Percentiles rank a stretch among this genome's conserved stretches.
phyloP scores from a whole-genome alignment of 305 asterid genomes.

The Salvia sclarea region DNA sequence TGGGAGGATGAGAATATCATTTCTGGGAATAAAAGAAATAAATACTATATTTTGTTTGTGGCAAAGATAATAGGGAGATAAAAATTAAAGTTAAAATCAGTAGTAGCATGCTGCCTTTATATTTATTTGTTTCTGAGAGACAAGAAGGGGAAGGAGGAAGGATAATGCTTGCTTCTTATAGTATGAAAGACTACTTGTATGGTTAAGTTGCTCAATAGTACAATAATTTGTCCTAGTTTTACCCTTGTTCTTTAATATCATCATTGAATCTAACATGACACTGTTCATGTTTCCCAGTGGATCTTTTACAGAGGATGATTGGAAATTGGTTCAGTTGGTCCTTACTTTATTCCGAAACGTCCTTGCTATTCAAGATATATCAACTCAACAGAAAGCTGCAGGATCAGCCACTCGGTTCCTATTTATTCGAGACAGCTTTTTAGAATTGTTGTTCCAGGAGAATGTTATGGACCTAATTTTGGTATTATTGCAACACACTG shows the following conservation, averaged over 20 bases:
- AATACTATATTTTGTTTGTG: not conserved
- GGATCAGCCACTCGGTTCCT: conserved; percentile 71
- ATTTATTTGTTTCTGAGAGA: conserved; percentile 5
- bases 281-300: conserved; percentile 58
- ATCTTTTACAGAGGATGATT: conserved; percentile 88
- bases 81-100: not conserved
- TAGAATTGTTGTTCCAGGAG: conserved; percentile 77
- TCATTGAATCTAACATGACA: conserved; percentile 23
- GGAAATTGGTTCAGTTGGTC: conserved; percentile 95
- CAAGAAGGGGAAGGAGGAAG: not conserved
- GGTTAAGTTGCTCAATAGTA: conserved; percentile 11
- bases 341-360: conserved; percentile 84
- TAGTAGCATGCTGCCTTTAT: not conserved
- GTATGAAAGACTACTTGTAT: not conserved
- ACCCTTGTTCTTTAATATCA: conserved; percentile 15
- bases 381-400: conserved; percentile 75
- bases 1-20: not conserved
- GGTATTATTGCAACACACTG: conserved; percentile 77
- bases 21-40: not conserved
- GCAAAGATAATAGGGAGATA: not conserved
- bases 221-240: not conserved
- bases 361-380: conserved; percentile 84
- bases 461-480: conserved; percentile 91
- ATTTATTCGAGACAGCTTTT: conserved; percentile 72
- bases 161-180: not conserved